Evolutionary conservation across 108 stramenopile genomes (phyloP), one percentile per base, ranked within the genome.

Genomic region (Parietichytrium sp.): DNA sequence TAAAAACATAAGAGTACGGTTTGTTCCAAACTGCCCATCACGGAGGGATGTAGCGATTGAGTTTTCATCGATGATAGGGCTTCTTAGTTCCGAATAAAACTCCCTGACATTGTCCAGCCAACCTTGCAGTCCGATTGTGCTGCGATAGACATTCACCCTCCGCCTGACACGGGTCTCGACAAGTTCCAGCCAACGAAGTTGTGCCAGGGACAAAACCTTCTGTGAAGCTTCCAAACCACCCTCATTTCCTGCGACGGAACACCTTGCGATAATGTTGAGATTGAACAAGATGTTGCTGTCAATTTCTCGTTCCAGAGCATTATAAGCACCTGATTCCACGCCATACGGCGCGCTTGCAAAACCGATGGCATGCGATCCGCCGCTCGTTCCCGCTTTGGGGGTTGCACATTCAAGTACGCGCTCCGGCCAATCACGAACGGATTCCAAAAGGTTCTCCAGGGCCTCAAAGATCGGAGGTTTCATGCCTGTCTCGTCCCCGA

Each of bases 181-280:
- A n/a, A 45, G 38, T 33, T 72, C 61, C 10, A 72, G 45, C 61
- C 61, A 72, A 10, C 45, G 61, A 7, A 72, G 15, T 25, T 72
- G 61, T 42, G 61, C 45, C 61, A 33, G 45, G 13, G 38, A 45
- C n/a, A n/a, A n/a, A n/a, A n/a, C n/a, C n/a, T n/a, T n/a, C n/a
- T n/a, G n/a, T n/a, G n/a, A n/a, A n/a, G n/a, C n/a, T n/a, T n/a
- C n/a, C n/a, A n/a, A n/a, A n/a, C n/a, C n/a, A 16, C 61, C 38
- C 33, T 33, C 36, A 0, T 42, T 42, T n/a, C 45, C 61, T 47
- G 61, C 61, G 16, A 16, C 15, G n/a, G 61, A 36, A 25, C 61
- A 72, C 10, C 61, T 33, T 6, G 61, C 61, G 45, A 72, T 72
- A 25, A 72, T 72, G 6, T 72, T 72, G 29, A 72, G 61, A 38